Base-by-base conservation (phyloP, 495 filamentous ascomycete species). In the Penicillium macrosclerotiorum region DNA sequence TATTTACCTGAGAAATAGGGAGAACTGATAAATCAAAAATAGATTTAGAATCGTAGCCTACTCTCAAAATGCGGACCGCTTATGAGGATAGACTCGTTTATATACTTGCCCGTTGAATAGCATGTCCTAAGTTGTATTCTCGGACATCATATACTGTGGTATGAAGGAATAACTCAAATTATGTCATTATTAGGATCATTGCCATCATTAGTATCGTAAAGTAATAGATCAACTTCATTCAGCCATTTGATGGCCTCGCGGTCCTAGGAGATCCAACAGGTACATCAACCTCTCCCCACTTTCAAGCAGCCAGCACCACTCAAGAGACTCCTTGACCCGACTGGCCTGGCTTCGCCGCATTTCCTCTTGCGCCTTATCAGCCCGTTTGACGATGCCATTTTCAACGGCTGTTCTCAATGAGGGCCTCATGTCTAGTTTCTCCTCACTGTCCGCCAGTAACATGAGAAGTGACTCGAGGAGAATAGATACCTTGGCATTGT, bases 401-500 rank as follows among this genome's bases (percentile, higher is more conserved):
- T 83, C 68, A 12, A 88, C 74, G 0, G 82, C 78, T 2, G 54
- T 46, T 12, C 71, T 62, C 17, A 94, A 54, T 3, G 49, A 54
- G 0, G 60, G 49, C 12, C 74, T 78, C n/a, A n/a, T n/a, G n/a
- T n/a, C n/a, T 34, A 78, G 66, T 16, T 52, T 56, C 6, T 84
- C 46, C 46, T 64, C 42, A 0, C 62, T 50, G 0, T 62, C 55
- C 1, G 73, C 71, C n/a, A 90, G 56, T 3, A 85, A 64, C 33
- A 83, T 74, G 39, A 92, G 50, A 42, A 94, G 60, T 0, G 74
- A 73, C 64, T 98, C 92, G 0, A 96, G 61, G 38, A 88, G 58
- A 3, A 96, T 65, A 3, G 84, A 85, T 24, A 96, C 72, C 64
- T 90, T 91, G 3, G 86, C 83, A 57, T 96, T 96, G 37, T 94